Base-by-base conservation (phyloP, 2,329 filamentous ascomycete species). In the Aspergillus fructus region DNA sequence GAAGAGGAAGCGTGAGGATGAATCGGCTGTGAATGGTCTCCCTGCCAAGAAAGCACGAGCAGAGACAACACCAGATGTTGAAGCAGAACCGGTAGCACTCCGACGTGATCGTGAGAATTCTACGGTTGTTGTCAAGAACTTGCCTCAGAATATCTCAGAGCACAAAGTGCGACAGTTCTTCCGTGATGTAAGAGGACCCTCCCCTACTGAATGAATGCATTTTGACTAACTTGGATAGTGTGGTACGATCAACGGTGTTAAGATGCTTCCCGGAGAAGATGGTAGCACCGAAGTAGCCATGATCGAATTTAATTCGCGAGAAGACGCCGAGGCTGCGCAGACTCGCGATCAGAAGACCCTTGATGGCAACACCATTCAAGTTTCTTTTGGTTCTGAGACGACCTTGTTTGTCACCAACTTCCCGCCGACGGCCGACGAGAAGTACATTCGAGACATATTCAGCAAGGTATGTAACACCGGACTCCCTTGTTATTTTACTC, bases 371-470 rank as follows among this genome's bases (percentile, higher is more conserved):
- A 84, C 87, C 61, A 88, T 99, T 49, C 81, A 82, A 37, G 91
- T 99, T 21, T 81, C 84, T 55, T 81, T 90, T 45, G 93, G 89
- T 33, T 85, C 88, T 39, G 87, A 88, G 52, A 85, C 92, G 56
- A 97, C 92, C 1, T 78, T 99, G 5, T 99, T 89, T 69, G 86
- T 97, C 34, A 88, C 93, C 43, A 99, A 99, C 70, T 99, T 93
- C 69, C 91, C 93, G 3, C 78, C 81, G 0, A 73, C 69, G 5
- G 77, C 81, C 6, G 68, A 78, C 48, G 78, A 84, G 47, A 70
- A 77, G 19, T 78, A 80, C 58, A 79, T 85, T 13, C 79, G 83
- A n/a, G 75, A 79, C 17, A 75, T 87, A 47, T 86, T 85, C 67
- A 72, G 83, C 59, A 80, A 85, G 61, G 78, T 78, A 68, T 64